Evolutionary conservation across 345 rosid genomes (phyloP), one percentile per base, ranked within the genome.

Genomic region (Microcos paniculata): DNA sequence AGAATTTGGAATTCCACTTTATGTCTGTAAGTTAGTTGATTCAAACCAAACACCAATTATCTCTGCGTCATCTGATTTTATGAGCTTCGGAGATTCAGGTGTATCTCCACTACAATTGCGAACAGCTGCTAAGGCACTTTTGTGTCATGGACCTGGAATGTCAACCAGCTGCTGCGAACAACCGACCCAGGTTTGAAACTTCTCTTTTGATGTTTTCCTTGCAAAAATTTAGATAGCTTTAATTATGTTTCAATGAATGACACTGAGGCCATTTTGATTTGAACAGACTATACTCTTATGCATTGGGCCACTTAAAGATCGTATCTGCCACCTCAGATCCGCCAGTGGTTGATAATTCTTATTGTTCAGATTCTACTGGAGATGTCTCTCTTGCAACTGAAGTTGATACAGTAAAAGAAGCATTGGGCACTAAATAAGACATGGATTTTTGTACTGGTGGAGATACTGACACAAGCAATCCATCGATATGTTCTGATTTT

Each of bases 71-170:
- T 77, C 89, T 80, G 86, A 88, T 68, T 84, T 87, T 62, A 53
- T 31, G 4, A 58, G 83, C 72, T 77, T 70, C 61, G 87, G 87
- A 65, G 90, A 90, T 80, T 81, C 81, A 69, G 98, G 99, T 67
- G 96, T 96, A 40, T 92, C 97, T 81, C 99, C 99, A 28, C 84
- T 93, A 75, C 92, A 92, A 62, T 84, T 96, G 66, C 88, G 98
- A 62, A 86, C 94, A 3, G 99, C 99, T 80, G 97, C 98, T 28
- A 92, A 93, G 97, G 98, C 99, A 76, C 94, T 93, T 75, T 81
- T 96, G 79, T 89, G 93, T 51, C 98, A 96, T 79, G 98, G 99
- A 48, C 84, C 84, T 62, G 82, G 83, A 76, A 93, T 96, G 98
- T 98, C 99, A 40, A 79, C 83, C 31, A 71, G 76, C 77, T 98